Percentiles rank a stretch among this genome's conserved stretches.
Evolutionary conservation across 1,284 basidiomycete species (phyloP).

Genomic region (Cryptococcus maquisensis): DNA sequence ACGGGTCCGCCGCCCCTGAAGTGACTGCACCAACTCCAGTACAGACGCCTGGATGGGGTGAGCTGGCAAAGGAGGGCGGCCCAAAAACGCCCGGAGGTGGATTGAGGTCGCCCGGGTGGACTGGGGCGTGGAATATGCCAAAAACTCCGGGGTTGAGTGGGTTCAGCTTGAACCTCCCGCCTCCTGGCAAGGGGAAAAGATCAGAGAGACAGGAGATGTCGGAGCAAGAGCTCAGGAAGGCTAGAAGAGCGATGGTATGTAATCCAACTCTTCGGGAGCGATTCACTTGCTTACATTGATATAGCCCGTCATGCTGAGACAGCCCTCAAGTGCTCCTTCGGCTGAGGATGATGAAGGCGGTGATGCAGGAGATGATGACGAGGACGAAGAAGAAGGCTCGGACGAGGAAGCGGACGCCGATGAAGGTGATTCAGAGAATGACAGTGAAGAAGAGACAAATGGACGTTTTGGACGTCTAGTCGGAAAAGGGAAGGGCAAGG

Average conservation of each 20-base stretch:
- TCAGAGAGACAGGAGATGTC: slow-evolving; percentile 21
- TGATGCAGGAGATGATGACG: slow-evolving; percentile 29
- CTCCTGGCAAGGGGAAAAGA: slow-evolving; percentile 15
- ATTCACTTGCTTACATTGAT: not conserved
- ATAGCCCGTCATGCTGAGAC: slow-evolving; percentile 6
- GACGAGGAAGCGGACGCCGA: slow-evolving; percentile 14
- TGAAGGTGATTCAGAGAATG: slow-evolving; percentile 15
- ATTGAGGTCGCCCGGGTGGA: slow-evolving; percentile 10
- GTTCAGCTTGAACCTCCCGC: slow-evolving; percentile 16
- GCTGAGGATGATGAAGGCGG: slow-evolving; percentile 25
- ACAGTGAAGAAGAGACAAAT: slow-evolving; percentile 26
- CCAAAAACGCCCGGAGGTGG: slow-evolving; percentile 32
- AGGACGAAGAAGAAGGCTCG: slow-evolving; percentile 34
- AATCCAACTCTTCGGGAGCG: not conserved
- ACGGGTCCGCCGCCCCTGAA: slow-evolving; percentile 5
- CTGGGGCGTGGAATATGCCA: not conserved
- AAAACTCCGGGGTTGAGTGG: not conserved
- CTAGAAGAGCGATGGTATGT: slow-evolving; percentile 45
- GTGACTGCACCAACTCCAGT: not conserved
- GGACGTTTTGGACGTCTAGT: slow-evolving; percentile 15
- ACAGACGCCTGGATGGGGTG: slow-evolving; percentile 35
- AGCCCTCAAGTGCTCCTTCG: slow-evolving; percentile 28
- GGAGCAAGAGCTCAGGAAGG: slow-evolving; percentile 41
- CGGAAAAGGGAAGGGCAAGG: slow-evolving; percentile 17
- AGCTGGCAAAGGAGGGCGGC: slow-evolving; percentile 30